Evolutionary conservation across 2,329 filamentous ascomycete species (phyloP), one percentile per base, ranked within the genome.

Genomic region (Fusarium citri): DNA sequence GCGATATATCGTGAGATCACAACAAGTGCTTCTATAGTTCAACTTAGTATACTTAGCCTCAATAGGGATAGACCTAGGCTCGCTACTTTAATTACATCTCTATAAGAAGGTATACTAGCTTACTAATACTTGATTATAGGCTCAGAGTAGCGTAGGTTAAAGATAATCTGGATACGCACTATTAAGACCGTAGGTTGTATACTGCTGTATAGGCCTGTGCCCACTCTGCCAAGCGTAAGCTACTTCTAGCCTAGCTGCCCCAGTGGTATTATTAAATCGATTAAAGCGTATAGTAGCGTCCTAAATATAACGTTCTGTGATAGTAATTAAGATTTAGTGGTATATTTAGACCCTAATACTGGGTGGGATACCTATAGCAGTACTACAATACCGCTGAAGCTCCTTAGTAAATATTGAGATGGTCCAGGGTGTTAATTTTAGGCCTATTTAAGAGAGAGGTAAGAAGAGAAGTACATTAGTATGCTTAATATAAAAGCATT

Each of bases 191-290:
- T 60, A 60, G 18, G 50, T 55, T 37, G 25, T 22, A 60, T 60
- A n/a, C 31, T 26, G 41, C 47, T 43, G 31, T 15, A 50, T 50
- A 12, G 48, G 48, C 11, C 48, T 50, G 22, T 50, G 31, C 10
- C 48, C 22, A 22, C 59, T 57, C 41, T 63, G 30, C 59, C 41
- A 63, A 6, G 41, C 41, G 53, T 47, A 63, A 20, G 43, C 54
- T 20, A 41, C 30, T 49, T 63, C 41, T 16, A 10, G 26, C 26
- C 26, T 10, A 26, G 26, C 26, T 10, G 26, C 10, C 10, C 26
- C 26, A 10, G 26, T 37, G 16, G 47, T 40, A 43, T 64, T 34
- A 34, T 59, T 34, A 28, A 55, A 55, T 31, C 55, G 41, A 30
- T 59, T 55, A 23, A 58, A 58, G 16, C n/a, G 25, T 48, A 31